A percentile compares a stretch with the other conserved stretches of the same genome.
phyloP scores from a whole-genome alignment of 805 yeast genomes.

The Saccharomycopsis schoenii region DNA sequence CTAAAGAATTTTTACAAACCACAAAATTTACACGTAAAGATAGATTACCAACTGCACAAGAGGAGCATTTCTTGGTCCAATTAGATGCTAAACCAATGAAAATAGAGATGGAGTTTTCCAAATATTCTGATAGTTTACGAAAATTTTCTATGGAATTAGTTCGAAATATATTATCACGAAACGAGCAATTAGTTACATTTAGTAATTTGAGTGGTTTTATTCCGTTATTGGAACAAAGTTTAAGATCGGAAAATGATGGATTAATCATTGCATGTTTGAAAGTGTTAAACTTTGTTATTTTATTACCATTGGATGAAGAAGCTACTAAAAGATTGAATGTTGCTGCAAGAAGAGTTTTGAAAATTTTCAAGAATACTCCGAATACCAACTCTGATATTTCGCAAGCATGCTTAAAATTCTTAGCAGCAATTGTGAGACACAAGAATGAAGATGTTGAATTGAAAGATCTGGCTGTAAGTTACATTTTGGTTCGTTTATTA shows the following conservation, averaged over 20 bases:
- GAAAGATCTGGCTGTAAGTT: conserved; percentile 64
- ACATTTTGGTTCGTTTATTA: conserved; percentile 57
- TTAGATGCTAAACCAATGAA: conserved; percentile 48
- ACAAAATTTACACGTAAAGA: conserved; percentile 18
- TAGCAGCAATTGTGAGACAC: conserved; percentile 64
- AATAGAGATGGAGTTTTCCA: conserved; percentile 45
- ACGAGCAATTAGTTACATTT: conserved; percentile 48
- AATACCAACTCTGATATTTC: conserved; percentile 68
- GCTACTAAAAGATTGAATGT: conserved; percentile 39
- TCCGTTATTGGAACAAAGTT: conserved; percentile 54
- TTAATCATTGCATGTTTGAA: conserved; percentile 62
- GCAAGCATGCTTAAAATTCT: conserved; percentile 66
- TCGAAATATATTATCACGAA: conserved; percentile 57
- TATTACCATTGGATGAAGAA: conserved; percentile 49
- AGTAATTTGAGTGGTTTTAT: conserved; percentile 61
- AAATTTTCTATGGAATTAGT: conserved; percentile 66
- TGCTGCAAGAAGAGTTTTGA: conserved; percentile 51
- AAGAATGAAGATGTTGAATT: conserved; percentile 48
- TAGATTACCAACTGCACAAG: conserved; percentile 31
- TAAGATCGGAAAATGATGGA: conserved; percentile 63
- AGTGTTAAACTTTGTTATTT: conserved; percentile 48
- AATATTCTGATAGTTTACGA: conserved; percentile 54
- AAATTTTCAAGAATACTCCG: conserved; percentile 64
- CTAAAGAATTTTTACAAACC: conserved; percentile 27
- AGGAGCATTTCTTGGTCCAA: conserved; percentile 67